Evolutionary conservation across 495 filamentous ascomycete genomes (phyloP).

Genomic region (Neurospora sublineolata): DNA sequence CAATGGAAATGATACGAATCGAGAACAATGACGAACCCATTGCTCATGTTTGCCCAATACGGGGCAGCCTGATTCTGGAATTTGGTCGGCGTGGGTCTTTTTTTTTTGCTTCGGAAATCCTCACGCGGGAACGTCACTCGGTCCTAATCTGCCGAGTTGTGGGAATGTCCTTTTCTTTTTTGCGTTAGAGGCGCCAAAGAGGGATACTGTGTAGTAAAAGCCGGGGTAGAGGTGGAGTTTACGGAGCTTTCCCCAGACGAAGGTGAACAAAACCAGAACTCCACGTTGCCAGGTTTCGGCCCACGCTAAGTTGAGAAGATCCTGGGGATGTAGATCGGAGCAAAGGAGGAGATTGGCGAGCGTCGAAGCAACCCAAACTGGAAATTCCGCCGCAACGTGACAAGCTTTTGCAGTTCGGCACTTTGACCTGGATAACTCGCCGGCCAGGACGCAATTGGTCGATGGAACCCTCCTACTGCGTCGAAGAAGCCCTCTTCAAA

Average conservation of each 20-base stretch:
- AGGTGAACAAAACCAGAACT: background rate
- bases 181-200: background rate
- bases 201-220: too few relatives aligned
- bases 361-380: background rate
- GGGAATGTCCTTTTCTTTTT: background rate
- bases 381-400: background rate
- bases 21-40: slow-evolving; percentile 3
- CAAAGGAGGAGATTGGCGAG: background rate
- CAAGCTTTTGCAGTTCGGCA: background rate
- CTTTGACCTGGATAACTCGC: background rate
- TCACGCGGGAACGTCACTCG: background rate
- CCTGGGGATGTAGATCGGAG: background rate
- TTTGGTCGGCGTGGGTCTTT: background rate
- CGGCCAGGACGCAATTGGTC: background rate
- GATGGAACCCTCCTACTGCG: background rate
- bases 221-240: background rate
- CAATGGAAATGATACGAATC: background rate
- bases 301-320: background rate
- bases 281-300: background rate
- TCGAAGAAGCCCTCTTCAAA: background rate
- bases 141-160: background rate
- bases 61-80: background rate
- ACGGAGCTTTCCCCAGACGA: background rate
- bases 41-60: slow-evolving; percentile 6
- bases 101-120: background rate